Conservation (phyloP, 768 basidiomycete species). For the Tulasnella sp. region DNA sequence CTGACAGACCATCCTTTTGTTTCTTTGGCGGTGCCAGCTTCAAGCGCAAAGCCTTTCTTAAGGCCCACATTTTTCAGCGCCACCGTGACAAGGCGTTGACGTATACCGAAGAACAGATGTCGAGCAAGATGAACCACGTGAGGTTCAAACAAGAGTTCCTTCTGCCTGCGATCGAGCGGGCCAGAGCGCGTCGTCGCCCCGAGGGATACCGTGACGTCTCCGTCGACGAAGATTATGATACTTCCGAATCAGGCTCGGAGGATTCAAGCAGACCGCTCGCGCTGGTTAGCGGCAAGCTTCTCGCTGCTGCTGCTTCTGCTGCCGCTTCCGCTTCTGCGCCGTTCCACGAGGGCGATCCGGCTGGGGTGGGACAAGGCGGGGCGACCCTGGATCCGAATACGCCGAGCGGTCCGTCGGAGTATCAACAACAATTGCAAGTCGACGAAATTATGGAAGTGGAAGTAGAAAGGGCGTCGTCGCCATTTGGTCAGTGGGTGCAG, state of each 20-base stretch:
- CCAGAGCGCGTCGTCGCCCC: neutral
- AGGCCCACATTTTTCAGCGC: neutral
- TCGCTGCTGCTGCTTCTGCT: neutral
- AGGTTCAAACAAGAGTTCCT: neutral
- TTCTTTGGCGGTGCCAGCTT: neutral
- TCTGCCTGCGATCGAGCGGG: neutral
- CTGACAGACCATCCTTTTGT: neutral
- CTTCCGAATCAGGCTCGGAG: neutral
- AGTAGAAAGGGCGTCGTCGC: neutral
- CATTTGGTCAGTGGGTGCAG: neutral
- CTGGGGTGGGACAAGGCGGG: neutral
- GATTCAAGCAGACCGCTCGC: neutral
- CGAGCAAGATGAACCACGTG: conserved; percentile 2
- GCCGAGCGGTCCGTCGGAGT: neutral
- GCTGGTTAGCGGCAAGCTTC: neutral
- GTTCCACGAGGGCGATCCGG: neutral
- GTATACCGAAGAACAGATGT: neutral
- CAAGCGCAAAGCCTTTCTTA: neutral
- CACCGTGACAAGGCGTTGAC: neutral
- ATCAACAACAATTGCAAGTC: neutral
- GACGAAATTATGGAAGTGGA: neutral
- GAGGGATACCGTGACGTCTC: neutral
- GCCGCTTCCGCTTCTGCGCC: neutral
- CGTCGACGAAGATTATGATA: neutral
- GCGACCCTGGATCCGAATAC: neutral